Conservation (phyloP, 2,329 filamentous ascomycete species). For the Aspergillus neoniger region DNA sequence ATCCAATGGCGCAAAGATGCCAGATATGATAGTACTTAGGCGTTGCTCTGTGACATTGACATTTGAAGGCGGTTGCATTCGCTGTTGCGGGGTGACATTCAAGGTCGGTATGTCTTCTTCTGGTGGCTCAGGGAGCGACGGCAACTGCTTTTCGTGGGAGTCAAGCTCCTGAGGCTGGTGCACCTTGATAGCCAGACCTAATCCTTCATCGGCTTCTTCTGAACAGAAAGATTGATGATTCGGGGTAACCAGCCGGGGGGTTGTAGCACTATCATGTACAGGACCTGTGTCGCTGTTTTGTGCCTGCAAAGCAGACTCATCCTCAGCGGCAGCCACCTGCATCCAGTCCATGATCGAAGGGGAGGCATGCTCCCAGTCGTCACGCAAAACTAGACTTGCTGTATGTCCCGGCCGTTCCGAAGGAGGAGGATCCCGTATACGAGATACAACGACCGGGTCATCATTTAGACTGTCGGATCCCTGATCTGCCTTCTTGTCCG, state of each 20-base stretch:
- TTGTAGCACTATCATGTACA: slow-evolving; percentile 26
- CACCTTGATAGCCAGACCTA: slow-evolving; percentile 50
- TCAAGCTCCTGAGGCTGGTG: slow-evolving; percentile 33
- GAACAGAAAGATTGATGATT: slow-evolving; percentile 18
- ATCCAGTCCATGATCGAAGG: slow-evolving; percentile 54
- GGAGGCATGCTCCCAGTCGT: slow-evolving; percentile 53
- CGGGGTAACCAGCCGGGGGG: slow-evolving; percentile 27
- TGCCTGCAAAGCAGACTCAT: slow-evolving; percentile 43
- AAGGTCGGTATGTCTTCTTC: slow-evolving; percentile 17
- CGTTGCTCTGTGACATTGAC: slow-evolving; percentile 16
- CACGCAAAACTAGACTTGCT: slow-evolving; percentile 47
- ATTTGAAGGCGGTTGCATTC: background rate
- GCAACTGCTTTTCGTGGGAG: slow-evolving; percentile 17
- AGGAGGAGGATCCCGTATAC: slow-evolving; percentile 31
- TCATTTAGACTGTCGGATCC: slow-evolving; percentile 35
- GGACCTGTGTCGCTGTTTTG: slow-evolving; percentile 15
- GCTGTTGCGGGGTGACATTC: slow-evolving; percentile 1
- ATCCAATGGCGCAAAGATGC: slow-evolving; percentile 21
- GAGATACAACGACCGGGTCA: slow-evolving; percentile 39
- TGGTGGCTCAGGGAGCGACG: slow-evolving; percentile 33
- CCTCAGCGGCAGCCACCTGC: slow-evolving; percentile 43
- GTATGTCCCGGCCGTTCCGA: slow-evolving; percentile 33
- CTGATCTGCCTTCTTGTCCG: slow-evolving; percentile 19
- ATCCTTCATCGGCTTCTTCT: slow-evolving; percentile 35
- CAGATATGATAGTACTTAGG: slow-evolving; percentile 16